phyloP scores from a whole-genome alignment of 495 filamentous ascomycete genomes.

The Penicillium ochrochloron region DNA sequence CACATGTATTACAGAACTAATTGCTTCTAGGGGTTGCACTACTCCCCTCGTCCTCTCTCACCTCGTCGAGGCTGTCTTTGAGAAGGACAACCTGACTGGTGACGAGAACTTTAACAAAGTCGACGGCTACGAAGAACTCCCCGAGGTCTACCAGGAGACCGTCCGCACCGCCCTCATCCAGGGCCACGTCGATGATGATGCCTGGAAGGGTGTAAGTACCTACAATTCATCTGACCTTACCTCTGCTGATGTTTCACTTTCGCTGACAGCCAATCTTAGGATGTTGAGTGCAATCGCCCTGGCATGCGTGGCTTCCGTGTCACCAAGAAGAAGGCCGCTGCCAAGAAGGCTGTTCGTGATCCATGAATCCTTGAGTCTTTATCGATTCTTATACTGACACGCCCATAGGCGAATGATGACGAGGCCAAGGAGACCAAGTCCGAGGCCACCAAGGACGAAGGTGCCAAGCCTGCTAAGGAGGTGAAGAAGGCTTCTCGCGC shows the following conservation, averaged over 20 bases:
- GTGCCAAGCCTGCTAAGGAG: conserved; percentile 12
- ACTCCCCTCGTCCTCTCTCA: conserved; percentile 67
- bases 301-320: conserved; percentile 64
- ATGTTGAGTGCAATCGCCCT: conserved; percentile 69
- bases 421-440: conserved; percentile 9
- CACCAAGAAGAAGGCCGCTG: conserved; percentile 14
- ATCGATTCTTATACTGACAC: background rate
- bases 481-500: conserved; percentile 22
- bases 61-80: conserved; percentile 50
- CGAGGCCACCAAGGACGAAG: background rate
- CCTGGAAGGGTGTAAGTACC: conserved; percentile 74
- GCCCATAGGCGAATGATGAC: background rate
- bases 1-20: conserved; percentile 5
- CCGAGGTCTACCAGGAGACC: conserved; percentile 64
- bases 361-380: background rate
- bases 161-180: conserved; percentile 63
- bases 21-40: conserved; percentile 73
- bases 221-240: background rate
- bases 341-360: conserved; percentile 34
- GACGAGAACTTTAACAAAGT: conserved; percentile 50
- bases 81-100: conserved; percentile 11
- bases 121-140: conserved; percentile 76
- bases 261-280: conserved; percentile 45
- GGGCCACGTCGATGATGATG: conserved; percentile 75
- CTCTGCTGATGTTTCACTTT: background rate